phyloP scores from a whole-genome alignment of 805 yeast species.

The Wickerhamiella shivajii region DNA sequence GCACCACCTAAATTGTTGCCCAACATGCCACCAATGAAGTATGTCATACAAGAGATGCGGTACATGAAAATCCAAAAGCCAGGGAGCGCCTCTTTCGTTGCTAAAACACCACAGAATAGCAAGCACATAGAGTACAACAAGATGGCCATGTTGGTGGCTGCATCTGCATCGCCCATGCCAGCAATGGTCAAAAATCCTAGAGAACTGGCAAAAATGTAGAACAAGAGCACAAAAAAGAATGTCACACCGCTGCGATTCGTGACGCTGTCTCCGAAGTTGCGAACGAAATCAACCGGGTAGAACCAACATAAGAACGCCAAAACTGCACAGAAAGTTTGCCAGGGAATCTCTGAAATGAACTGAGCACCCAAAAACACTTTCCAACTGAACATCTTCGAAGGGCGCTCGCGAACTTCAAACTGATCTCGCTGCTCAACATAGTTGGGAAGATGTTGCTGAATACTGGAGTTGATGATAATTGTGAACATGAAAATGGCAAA shows the following conservation, averaged over 20 bases:
- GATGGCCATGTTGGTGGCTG: conserved; percentile 48
- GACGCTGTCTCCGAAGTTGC: conserved; percentile 32
- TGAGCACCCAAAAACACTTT: conserved; percentile 40
- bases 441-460: conserved; percentile 49
- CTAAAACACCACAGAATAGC: conserved; percentile 58
- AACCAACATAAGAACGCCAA: conserved; percentile 40
- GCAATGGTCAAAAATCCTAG: conserved; percentile 43
- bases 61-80: conserved; percentile 80
- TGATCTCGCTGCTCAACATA: conserved; percentile 45
- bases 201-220: conserved; percentile 36
- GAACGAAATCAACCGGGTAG: conserved; percentile 34
- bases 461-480: conserved; percentile 40
- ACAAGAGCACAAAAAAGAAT: conserved; percentile 35
- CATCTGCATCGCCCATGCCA: conserved; percentile 48
- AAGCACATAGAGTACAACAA: conserved; percentile 43
- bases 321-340: conserved; percentile 35
- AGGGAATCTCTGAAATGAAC: conserved; percentile 45
- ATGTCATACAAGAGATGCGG: conserved; percentile 55
- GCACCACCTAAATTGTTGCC: conserved; percentile 35
- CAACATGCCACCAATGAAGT: conserved; percentile 45
- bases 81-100: conserved; percentile 44
- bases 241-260: conserved; percentile 37
- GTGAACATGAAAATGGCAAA: conserved; percentile 46
- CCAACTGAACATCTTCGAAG: conserved; percentile 67
- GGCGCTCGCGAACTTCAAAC: conserved; percentile 55